Evolutionary conservation across 2,329 filamentous ascomycete genomes (phyloP).

Genomic region (Colletotrichum sp.): DNA sequence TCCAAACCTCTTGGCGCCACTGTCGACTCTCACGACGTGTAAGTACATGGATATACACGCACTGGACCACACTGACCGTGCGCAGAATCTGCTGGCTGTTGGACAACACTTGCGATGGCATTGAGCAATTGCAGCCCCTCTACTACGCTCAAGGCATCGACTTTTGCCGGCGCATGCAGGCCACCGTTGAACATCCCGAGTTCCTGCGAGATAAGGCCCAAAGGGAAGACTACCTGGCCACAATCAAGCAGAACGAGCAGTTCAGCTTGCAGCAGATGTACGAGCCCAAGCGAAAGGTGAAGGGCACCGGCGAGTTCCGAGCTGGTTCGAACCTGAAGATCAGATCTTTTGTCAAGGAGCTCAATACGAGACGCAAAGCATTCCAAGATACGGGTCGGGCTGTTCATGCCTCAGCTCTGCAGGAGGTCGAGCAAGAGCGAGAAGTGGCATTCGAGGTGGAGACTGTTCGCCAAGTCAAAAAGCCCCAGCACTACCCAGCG

Average conservation of each 20-base stretch:
- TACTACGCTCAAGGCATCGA: constrained; percentile 66
- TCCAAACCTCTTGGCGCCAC: constrained; percentile 27
- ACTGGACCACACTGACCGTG: neutral
- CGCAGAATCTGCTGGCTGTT: constrained; percentile 57
- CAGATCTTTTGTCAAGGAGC: constrained; percentile 33
- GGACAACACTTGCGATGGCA: constrained; percentile 64
- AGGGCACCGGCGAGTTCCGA: constrained; percentile 24
- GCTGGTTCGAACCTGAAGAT: constrained; percentile 21
- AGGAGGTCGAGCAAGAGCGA: constrained; percentile 65
- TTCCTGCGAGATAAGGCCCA: constrained; percentile 41
- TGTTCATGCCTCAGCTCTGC: constrained; percentile 54
- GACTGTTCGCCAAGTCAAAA: constrained; percentile 58
- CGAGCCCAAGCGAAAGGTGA: constrained; percentile 30
- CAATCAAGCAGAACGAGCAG: constrained; percentile 56
- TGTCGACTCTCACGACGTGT: constrained; percentile 54
- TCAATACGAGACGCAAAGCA: constrained; percentile 29
- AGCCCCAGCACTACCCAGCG: constrained; percentile 42
- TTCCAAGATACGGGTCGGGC: constrained; percentile 44
- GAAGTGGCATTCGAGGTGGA: constrained; percentile 66
- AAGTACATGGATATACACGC: neutral
- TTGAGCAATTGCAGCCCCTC: constrained; percentile 63
- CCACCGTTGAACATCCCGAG: constrained; percentile 43
- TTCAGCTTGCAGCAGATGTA: constrained; percentile 66
- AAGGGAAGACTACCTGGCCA: constrained; percentile 37
- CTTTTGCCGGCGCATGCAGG: constrained; percentile 62